phyloP scores from a whole-genome alignment of 2,329 filamentous ascomycete species.

The Plenodomus lindquistii region DNA sequence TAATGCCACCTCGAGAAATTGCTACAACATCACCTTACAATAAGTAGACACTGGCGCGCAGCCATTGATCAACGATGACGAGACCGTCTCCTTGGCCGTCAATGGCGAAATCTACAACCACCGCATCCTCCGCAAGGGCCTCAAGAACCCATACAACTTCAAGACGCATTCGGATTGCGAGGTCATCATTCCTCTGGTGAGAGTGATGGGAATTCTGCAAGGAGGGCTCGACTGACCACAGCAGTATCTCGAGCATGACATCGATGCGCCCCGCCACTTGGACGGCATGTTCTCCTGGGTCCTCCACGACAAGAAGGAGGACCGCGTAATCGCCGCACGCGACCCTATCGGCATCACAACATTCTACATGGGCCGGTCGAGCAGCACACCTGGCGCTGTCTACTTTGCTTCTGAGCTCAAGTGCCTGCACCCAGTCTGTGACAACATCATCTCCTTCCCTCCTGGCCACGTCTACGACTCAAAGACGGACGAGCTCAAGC shows the following conservation, averaged over 20 bases:
- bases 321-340: constrained; percentile 89
- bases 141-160: constrained; percentile 88
- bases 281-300: constrained; percentile 99
- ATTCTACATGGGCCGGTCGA: constrained; percentile 92
- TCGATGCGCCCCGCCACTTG: constrained; percentile 89
- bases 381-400: constrained; percentile 76
- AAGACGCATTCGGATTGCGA: constrained; percentile 99
- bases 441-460: constrained; percentile 92
- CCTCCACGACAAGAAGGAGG: constrained; percentile 91
- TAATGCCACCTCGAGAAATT: constrained; percentile 14
- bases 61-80: constrained; percentile 90
- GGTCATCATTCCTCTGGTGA: constrained; percentile 94
- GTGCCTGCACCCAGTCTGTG: constrained; percentile 88
- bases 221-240: constrained; percentile 19
- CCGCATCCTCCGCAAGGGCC: constrained; percentile 83
- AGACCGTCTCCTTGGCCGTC: constrained; percentile 86
- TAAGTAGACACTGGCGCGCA: constrained; percentile 88
- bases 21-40: constrained; percentile 20
- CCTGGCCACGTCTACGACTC: constrained; percentile 97
- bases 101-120: constrained; percentile 99
- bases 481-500: constrained; percentile 78
- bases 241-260: constrained; percentile 87
- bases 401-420: constrained; percentile 99
- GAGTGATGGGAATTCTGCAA: constrained; percentile 32
- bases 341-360: constrained; percentile 97